Base-by-base conservation (phyloP, 139 green algal species). In the Diplosphaera chodatii region DNA sequence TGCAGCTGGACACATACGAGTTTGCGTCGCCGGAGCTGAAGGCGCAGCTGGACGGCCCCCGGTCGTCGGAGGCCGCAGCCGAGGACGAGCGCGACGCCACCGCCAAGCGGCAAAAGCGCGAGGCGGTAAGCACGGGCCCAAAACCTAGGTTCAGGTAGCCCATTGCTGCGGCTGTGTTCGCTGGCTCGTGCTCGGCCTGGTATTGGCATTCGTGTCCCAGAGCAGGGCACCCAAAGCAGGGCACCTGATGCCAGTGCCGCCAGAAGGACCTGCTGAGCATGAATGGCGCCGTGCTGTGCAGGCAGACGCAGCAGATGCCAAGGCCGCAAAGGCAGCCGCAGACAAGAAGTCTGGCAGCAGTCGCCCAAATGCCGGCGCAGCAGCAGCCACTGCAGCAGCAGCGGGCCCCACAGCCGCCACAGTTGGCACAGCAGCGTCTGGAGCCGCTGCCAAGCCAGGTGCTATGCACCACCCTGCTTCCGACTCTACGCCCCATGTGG, bases 1-100 rank as follows among this genome's bases (percentile, higher is more conserved):
- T 93, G 30, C 69, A 92, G 74, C 81, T 99, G 28, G 96, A 99
- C 72, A 55, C 90, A 23, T 96, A 92, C 67, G 93, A 99, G n/a
- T 95, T 97, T 68, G 98, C 93, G 84, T 85, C 73, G 0, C 68
- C 82, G 0, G 85, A 93, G 73, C 76, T 96, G n/a, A 88, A 98
- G 76, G 67, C 81, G 74, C 34, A 89, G 77, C 85, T 99, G 56
- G 82, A 93, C 20, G 87, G 65, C 21, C 87, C 90, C 8, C 80
- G 93, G 41, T 62, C 69, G 28, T 81, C 87, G 63, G 74, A 83
- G 32, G 80, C 70, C 34, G 72, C 63, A 71, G 64, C 48, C 62
- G 79, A 82, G 22, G 68, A 81, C 64, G 68, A 70, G 29, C 74
- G 67, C 40, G 79, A 82, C n/a, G 59, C 40, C 27, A 55, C 66